A percentile compares a stretch with the other conserved stretches of the same genome.
These are phyloP conservation scores for Zygoascus biomembranicola DNA, from an alignment of 805 yeast species.

Conservation along the genomic window DNA sequence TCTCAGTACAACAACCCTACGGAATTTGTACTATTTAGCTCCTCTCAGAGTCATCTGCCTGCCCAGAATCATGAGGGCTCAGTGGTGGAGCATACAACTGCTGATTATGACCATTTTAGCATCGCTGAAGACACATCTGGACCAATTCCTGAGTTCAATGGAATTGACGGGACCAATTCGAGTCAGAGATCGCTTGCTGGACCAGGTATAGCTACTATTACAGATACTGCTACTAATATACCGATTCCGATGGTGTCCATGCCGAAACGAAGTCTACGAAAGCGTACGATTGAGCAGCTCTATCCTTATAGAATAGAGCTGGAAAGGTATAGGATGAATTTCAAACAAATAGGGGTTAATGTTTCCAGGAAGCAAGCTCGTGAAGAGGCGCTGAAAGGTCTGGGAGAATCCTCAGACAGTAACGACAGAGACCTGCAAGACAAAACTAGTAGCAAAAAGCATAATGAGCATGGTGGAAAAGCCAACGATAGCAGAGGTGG, in stretches of 20 bases:
- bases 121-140: not conserved
- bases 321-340: constrained; percentile 1
- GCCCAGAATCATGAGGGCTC: not conserved
- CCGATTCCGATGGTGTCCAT: not conserved
- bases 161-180: not conserved
- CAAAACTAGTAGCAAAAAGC: not conserved
- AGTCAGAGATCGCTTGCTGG: not conserved
- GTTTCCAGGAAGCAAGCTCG: not conserved
- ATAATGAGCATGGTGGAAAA: not conserved
- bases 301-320: constrained; percentile 3
- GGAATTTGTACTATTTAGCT: not conserved
- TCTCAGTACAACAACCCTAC: not conserved
- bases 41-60: not conserved
- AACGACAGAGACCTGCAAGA: not conserved
- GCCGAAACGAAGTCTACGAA: not conserved
- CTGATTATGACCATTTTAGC: not conserved
- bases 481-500: not conserved
- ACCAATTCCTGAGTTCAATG: not conserved
- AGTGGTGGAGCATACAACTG: not conserved
- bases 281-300: constrained; percentile 3
- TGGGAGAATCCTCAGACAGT: not conserved
- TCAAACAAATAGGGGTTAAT: not conserved
- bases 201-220: not conserved
- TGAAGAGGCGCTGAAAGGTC: not conserved
- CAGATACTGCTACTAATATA: not conserved